Evolutionary conservation across 768 basidiomycete species (phyloP).

Genomic region (Sporobolomyces pararoseus): DNA sequence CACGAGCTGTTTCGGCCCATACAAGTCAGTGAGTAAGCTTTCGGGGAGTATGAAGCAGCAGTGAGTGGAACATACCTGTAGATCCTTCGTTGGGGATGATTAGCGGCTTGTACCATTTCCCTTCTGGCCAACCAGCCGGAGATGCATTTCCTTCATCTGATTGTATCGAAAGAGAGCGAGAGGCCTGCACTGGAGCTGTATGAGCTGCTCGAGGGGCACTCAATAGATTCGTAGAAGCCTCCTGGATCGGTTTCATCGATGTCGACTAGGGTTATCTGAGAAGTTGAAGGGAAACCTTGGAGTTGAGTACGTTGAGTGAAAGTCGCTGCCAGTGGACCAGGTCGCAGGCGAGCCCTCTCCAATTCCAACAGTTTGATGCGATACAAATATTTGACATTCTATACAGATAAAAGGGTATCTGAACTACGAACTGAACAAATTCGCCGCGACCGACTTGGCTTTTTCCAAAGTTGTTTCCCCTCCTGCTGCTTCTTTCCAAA

Average conservation of each 20-base stretch:
- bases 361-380: too few species aligned
- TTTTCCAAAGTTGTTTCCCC: conserved; percentile 6
- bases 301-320: too few species aligned
- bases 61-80: conserved; percentile 24
- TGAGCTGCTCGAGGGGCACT: background rate
- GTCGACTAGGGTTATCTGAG: too few species aligned
- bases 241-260: too few species aligned
- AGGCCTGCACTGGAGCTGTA: background rate
- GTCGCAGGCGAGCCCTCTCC: too few species aligned
- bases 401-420: background rate
- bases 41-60: too few species aligned
- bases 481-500: conserved; percentile 22
- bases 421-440: background rate
- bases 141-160: background rate
- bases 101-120: background rate
- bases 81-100: conserved; percentile 22
- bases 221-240: too few species aligned
- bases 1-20: conserved; percentile 22
- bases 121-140: conserved; percentile 6
- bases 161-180: background rate
- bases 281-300: too few species aligned
- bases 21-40: too few species aligned
- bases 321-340: too few species aligned
- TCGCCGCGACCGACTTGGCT: conserved; percentile 15
- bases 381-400: too few species aligned